Conservation (phyloP, 2,329 filamentous ascomycete species). For the Verticillium tricorpus region DNA sequence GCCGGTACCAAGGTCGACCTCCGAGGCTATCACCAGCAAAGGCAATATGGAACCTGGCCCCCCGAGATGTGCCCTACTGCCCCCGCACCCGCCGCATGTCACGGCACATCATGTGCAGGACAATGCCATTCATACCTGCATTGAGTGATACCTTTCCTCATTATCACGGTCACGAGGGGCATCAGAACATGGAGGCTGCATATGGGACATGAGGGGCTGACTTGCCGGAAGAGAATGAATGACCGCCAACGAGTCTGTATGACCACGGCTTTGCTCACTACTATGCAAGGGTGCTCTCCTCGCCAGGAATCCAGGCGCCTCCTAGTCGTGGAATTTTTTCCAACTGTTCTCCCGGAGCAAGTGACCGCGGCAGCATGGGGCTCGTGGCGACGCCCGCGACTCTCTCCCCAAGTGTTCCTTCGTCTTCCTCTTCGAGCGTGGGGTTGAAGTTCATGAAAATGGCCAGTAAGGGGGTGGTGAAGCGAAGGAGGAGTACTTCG, state of each 20-base stretch:
- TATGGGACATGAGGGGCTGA: neutral
- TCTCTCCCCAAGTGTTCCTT: neutral
- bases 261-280: neutral
- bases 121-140: neutral
- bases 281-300: neutral
- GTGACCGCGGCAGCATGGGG: neutral
- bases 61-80: constrained; percentile 1
- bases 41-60: constrained; percentile 4
- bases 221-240: neutral
- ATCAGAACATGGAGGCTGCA: neutral
- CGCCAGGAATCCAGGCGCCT: neutral
- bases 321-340: neutral
- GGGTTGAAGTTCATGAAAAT: neutral
- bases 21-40: neutral
- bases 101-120: neutral
- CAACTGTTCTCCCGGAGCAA: neutral
- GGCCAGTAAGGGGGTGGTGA: neutral
- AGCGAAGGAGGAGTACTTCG: neutral
- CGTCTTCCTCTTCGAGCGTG: neutral
- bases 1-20: neutral
- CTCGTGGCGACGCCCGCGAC: neutral
- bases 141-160: neutral
- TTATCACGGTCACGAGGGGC: neutral
- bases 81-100: neutral
- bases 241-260: neutral